Percentiles rank a stretch among this genome's conserved stretches.
Evolutionary conservation across 345 rosid species (phyloP).

Genomic region (Gynandropsis gynandra): DNA sequence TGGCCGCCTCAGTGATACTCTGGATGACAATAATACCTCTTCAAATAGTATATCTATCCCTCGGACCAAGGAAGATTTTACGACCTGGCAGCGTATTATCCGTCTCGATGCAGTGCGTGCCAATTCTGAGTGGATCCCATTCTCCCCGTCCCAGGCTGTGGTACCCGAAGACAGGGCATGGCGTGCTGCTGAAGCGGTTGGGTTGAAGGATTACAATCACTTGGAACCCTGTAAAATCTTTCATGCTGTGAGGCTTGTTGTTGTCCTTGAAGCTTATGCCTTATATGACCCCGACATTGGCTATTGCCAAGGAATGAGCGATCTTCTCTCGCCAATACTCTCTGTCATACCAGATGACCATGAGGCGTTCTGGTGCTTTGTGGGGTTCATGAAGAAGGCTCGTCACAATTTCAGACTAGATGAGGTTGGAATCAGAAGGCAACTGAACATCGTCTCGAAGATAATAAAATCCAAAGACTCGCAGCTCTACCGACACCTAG

Average conservation of each 20-base stretch:
- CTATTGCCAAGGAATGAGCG: conserved; percentile 99
- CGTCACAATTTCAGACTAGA: no score
- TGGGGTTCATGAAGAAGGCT: conserved; percentile 92
- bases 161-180: conserved; percentile 61
- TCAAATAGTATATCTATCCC: conserved; percentile 32
- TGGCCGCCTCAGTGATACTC: no score
- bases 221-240: conserved; percentile 75
- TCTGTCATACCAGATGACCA: conserved; percentile 74
- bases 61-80: conserved; percentile 52
- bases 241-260: conserved; percentile 87
- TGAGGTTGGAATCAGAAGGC: conserved; percentile 89
- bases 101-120: conserved; percentile 97
- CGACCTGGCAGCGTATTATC: conserved; percentile 91
- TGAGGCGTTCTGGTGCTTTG: conserved; percentile 97
- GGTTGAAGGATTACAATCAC: conserved; percentile 75
- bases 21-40: conserved; percentile 33
- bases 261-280: conserved; percentile 95
- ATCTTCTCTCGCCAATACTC: conserved; percentile 83
- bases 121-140: conserved; percentile 69
- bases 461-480: conserved; percentile 88
- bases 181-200: conserved; percentile 72
- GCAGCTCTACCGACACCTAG: conserved; percentile 73
- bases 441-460: conserved; percentile 79
- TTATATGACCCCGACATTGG: conserved; percentile 90
- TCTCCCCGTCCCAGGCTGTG: conserved; percentile 50